Evolutionary conservation across 1,139 yeast genomes (phyloP).

Genomic region (Candida dubliniensis): DNA sequence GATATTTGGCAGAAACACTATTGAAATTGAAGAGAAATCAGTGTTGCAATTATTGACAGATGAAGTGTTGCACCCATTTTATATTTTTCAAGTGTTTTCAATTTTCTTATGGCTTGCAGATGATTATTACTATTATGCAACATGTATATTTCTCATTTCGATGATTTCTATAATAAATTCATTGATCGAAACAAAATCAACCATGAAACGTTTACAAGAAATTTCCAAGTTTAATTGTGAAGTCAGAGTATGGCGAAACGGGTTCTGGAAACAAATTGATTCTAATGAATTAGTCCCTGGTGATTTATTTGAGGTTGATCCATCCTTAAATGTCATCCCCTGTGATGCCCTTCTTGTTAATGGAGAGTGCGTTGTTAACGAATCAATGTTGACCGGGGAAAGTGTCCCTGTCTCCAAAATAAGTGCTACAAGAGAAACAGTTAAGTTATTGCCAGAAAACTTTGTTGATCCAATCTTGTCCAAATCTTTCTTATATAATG

Average conservation of each 20-base stretch:
- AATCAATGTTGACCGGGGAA: slow-evolving; percentile 96
- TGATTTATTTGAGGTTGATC: slow-evolving; percentile 90
- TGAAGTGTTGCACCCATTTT: slow-evolving; percentile 92
- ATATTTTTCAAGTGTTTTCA: slow-evolving; percentile 90
- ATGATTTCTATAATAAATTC: slow-evolving; percentile 77
- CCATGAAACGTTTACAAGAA: slow-evolving; percentile 69
- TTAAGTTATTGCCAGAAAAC: slow-evolving; percentile 53
- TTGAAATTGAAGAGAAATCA: slow-evolving; percentile 76
- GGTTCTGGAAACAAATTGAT: slow-evolving; percentile 83
- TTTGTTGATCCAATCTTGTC: slow-evolving; percentile 68
- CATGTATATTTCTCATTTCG: slow-evolving; percentile 86
- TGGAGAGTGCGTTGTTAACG: slow-evolving; percentile 93
- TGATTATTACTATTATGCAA: slow-evolving; percentile 88
- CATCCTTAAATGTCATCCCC: slow-evolving; percentile 70
- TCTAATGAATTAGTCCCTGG: slow-evolving; percentile 94
- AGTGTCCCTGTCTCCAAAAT: slow-evolving; percentile 91
- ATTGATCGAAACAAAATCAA: slow-evolving; percentile 75
- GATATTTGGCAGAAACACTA: slow-evolving; percentile 76
- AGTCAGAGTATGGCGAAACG: slow-evolving; percentile 88
- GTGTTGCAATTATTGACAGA: slow-evolving; percentile 66
- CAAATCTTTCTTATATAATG: slow-evolving; percentile 77
- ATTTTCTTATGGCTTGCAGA: slow-evolving; percentile 90
- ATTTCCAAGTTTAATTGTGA: slow-evolving; percentile 75
- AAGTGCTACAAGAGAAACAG: slow-evolving; percentile 63
- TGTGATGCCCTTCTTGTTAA: slow-evolving; percentile 85